Evolutionary conservation across 257 asterid species (phyloP), one percentile per base, ranked within the genome.

Genomic region (Paraleonurus japonicus): DNA sequence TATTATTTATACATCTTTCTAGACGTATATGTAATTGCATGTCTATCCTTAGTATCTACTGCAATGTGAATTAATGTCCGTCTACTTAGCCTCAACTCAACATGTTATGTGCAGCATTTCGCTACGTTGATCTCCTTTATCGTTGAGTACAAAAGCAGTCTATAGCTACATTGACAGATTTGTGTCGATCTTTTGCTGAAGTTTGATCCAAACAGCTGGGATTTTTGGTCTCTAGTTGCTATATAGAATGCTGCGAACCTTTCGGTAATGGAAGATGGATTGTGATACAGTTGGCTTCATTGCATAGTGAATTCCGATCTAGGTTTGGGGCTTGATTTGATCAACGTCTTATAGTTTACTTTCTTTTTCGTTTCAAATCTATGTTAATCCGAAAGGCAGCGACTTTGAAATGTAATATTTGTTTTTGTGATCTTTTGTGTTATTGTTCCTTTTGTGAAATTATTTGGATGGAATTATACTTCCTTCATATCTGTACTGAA

Each of bases 211-310:
- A 65, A 32, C 70, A 33, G 65, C 33, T 69, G 48, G 37, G 65
- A 32, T 71, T 54, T 57, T 63, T 47, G 26, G 50, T 45, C 27
- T 67, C 62, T 22, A 45, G 69, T 63, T 64, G 55, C 37, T 15
- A 27, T 54, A 15, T 63, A 53, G 72, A 75, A 70, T 70, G 73
- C 73, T 58, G 45, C 20, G 27, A 60, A 24, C 47, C 43, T 72
- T 67, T 64, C 26, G 69, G 64, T 41, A 53, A 64, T 61, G 69
- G 76, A 69, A 73, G 65, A 73, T 73, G 79, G 78, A 73, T 67
- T 51, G 37, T 48, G 63, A 35, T 35, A 28, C 67, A 22, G 32
- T 47, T 5, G 28, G 61, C 65, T 51, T 11, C 28, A n/a, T 54
- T 0, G n/a, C 50, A 6, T 33, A 60, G 47, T 60, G 26, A 32